Evolutionary conservation across 208 protist genomes (phyloP), one percentile per base, ranked within the genome.

Genomic region (Trypanosoma vivax): DNA sequence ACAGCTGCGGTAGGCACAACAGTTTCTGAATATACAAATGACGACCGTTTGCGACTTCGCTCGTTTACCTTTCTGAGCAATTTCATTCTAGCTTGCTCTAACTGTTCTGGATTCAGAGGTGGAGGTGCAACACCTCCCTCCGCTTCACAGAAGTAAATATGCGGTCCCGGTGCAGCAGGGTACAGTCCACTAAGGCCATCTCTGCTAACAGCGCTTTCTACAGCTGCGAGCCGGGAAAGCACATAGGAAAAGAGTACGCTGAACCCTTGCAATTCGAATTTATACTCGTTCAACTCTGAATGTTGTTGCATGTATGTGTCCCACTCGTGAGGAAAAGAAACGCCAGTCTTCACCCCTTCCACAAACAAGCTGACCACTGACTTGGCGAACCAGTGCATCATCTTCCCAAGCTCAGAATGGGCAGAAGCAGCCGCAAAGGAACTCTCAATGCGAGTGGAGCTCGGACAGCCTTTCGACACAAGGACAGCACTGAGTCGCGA

Each of bases 181-280:
- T 24, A 27, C 2, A 53, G 35, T 1, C 45, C 45, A 46, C 45
- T 50, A n/a, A 37, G n/a, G 3, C 55, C 45, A 5, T 25, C 0
- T 25, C 23, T 14, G 33, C 39, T 55, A 35, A 63, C 11, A 1
- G 48, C 27, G 29, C 16, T 33, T 45, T 79, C 69, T 18, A 65
- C 57, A 5, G 69, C 50, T 1, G 78, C 83, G 3, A 84, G 57
- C 29, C 72, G 70, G 35, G 35, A 65, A 48, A 77, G 76, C 0
- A 90, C 14, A 50, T 64, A 87, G 5, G 67, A 70, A 42, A 82
- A 86, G 19, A 90, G 73, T 39, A 65, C 52, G 42, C 78, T 58
- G 37, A 90, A 81, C 10, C 83, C 83, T 33, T 90, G 83, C 41
- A 90, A 65, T 55, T 90, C 83, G 38, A 79, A 90, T 11, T 70